phyloP scores from a whole-genome alignment of 1,284 basidiomycete species.

The Ustilago loliicola region DNA sequence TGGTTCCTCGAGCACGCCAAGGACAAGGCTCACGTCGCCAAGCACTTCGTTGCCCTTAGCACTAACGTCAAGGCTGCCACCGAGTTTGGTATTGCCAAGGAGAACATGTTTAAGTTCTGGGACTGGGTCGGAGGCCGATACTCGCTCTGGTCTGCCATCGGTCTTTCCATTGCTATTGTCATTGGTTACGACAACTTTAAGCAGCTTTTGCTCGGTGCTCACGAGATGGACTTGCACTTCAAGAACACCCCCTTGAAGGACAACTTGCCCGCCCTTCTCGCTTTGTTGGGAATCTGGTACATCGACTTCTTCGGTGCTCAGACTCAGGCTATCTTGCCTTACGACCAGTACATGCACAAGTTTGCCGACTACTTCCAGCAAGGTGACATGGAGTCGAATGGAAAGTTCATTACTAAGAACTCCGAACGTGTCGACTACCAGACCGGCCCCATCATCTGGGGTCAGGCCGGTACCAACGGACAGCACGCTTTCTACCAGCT shows the following conservation, averaged over 20 bases:
- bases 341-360: slow-evolving; percentile 98
- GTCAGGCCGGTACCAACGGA: slow-evolving; percentile 96
- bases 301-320: slow-evolving; percentile 97
- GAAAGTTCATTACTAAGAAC: slow-evolving; percentile 93
- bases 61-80: slow-evolving; percentile 96
- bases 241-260: slow-evolving; percentile 86
- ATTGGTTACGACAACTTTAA: slow-evolving; percentile 96
- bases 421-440: slow-evolving; percentile 93
- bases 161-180: slow-evolving; percentile 90
- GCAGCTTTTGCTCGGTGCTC: slow-evolving; percentile 88
- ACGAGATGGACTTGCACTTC: slow-evolving; percentile 98
- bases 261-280: slow-evolving; percentile 92
- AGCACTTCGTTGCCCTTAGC: slow-evolving; percentile 98
- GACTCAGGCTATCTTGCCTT: slow-evolving; percentile 93
- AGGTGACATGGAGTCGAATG: slow-evolving; percentile 99
- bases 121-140: slow-evolving; percentile 99
- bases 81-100: slow-evolving; percentile 89
- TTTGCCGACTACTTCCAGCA: slow-evolving; percentile 99
- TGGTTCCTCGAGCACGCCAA: slow-evolving; percentile 89
- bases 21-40: slow-evolving; percentile 88
- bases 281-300: slow-evolving; percentile 96
- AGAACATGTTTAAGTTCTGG: slow-evolving; percentile 99
- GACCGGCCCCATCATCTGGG: slow-evolving; percentile 99
- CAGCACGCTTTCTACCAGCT: slow-evolving; percentile 99
- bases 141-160: slow-evolving; percentile 98